Evolutionary conservation across 805 yeast species (phyloP).

Genomic region (Ogataea pignaliae): DNA sequence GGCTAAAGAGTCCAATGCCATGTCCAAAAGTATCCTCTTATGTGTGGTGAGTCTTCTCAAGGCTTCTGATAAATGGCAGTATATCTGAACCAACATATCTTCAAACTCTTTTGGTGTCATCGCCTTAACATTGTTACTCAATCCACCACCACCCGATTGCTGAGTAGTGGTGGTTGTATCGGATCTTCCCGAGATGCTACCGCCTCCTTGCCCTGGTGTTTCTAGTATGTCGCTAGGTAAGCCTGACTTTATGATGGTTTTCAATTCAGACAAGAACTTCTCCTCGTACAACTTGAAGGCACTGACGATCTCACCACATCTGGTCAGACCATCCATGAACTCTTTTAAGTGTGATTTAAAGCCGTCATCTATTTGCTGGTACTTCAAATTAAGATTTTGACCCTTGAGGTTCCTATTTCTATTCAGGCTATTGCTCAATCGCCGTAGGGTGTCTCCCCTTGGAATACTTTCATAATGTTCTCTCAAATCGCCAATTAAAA

Average conservation of each 20-base stretch:
- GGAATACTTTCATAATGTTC: constrained; percentile 48
- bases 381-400: constrained; percentile 1
- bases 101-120: constrained; percentile 76
- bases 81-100: constrained; percentile 57
- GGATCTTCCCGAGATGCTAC: constrained; percentile 23
- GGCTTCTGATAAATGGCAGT: constrained; percentile 63
- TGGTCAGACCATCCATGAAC: constrained; percentile 51
- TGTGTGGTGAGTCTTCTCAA: constrained; percentile 70
- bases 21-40: constrained; percentile 71
- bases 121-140: constrained; percentile 47
- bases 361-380: constrained; percentile 17
- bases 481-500: constrained; percentile 59
- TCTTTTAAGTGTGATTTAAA: constrained; percentile 41
- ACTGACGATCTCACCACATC: constrained; percentile 55
- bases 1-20: constrained; percentile 49
- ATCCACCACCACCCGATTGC: constrained; percentile 23
- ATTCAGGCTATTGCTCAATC: constrained; percentile 33
- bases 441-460: constrained; percentile 42
- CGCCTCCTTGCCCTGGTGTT: constrained; percentile 4
- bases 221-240: constrained; percentile 48
- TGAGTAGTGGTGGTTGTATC: constrained; percentile 18
- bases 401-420: constrained; percentile 8
- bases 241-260: constrained; percentile 60
- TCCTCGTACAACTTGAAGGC: constrained; percentile 68
- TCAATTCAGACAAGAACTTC: constrained; percentile 63